Evolutionary conservation across 371 early-diverging fungal genomes (phyloP).

Genomic region (Lichtheimia ornata): DNA sequence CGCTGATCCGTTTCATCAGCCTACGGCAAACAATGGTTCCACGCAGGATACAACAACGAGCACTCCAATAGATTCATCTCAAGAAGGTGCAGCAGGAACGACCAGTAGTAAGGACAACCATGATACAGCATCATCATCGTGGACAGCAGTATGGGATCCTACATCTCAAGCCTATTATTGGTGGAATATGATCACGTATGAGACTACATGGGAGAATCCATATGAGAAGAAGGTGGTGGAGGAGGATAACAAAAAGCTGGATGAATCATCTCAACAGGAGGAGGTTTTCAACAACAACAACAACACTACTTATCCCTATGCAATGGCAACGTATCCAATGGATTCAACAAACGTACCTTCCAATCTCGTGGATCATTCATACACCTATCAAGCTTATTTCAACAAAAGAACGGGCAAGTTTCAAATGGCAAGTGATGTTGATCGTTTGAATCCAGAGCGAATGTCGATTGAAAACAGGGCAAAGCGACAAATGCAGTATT

Average conservation of each 20-base stretch:
- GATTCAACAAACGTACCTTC: neutral
- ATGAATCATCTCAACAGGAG: neutral
- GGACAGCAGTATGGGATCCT: conserved; percentile 59
- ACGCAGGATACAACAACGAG: too few relatives aligned
- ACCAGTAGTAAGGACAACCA: neutral
- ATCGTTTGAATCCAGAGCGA: conserved; percentile 41
- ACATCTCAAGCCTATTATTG: conserved; percentile 55
- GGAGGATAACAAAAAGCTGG: conserved; percentile 1
- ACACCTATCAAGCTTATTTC: conserved; percentile 48
- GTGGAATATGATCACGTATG: conserved; percentile 64
- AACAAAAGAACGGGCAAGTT: conserved; percentile 56
- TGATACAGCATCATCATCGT: conserved; percentile 15
- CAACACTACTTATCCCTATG: neutral
- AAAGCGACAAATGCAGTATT: conserved; percentile 49
- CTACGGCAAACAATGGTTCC: too few relatives aligned
- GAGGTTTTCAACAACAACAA: neutral
- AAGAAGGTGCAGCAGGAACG: too few relatives aligned
- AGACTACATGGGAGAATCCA: conserved; percentile 58
- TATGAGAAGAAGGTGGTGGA: conserved; percentile 6
- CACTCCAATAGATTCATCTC: too few relatives aligned
- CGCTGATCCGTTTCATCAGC: too few relatives aligned
- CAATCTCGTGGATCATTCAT: conserved; percentile 14
- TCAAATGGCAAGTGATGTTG: conserved; percentile 37
- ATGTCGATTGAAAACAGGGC: conserved; percentile 41
- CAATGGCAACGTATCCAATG: conserved; percentile 1